Evolutionary conservation across 1,284 basidiomycete genomes (phyloP), one percentile per base, ranked within the genome.

Genomic region (Neotropicomus parvogracilis): DNA sequence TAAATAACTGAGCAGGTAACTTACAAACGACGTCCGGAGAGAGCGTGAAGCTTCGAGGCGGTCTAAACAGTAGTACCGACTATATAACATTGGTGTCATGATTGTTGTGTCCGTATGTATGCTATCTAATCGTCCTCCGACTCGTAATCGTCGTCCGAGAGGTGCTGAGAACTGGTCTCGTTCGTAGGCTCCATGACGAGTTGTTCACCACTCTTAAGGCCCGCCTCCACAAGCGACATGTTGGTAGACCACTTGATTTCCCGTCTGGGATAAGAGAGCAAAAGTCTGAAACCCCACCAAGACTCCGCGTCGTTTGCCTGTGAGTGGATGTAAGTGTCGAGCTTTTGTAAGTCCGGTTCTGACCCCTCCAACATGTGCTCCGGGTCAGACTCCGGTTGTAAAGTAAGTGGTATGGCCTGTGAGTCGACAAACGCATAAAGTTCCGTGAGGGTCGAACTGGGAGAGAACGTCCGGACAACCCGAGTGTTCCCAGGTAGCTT

Each of bases 251-350:
- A 88, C 7, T 69, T 71, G 41, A 91, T 75, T 63, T 83, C 80
- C 41, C 72, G 70, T 44, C 88, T 71, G 4, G 90, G 90, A 57
- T 88, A 92, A 13, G 85, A 75, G 4, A 77, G 73, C 19, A 78
- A 79, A 32, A 92, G 70, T 48, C 72, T 75, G 73, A 92, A 92
- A 2, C 78, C 80, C 81, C 85, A 90, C 75, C 82, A 87, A 37
- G 71, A 67, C 17, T 73, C 70, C 12, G 65, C 56, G 20, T 63
- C 53, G 11, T 61, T 59, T 19, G 53, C 61, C 12, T 54, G 55
- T 14, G 57, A 48, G 26, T 42, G 54, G 46, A 81, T 70, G 40
- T 75, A 67, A 16, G 59, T 58, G 27, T 77, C 71, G 26, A 81
- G 62, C 5, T 64, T 72, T 14, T 59, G 59, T 54, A 79, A 70